Conservation (phyloP, 306 rosid genomes). For the Lotus japonicus region DNA sequence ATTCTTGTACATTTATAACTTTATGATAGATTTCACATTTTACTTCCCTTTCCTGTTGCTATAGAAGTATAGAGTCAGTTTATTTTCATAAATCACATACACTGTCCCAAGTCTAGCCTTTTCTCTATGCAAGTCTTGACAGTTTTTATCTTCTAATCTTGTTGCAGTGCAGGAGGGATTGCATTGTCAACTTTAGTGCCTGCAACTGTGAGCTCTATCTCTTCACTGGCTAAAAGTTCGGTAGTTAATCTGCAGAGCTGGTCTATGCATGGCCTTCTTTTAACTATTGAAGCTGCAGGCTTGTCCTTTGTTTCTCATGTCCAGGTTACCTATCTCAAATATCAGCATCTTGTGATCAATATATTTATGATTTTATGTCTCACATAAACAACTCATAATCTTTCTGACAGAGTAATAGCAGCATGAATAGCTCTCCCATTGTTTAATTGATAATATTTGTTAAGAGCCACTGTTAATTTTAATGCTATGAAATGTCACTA, state of each 20-base stretch:
- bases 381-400: background rate
- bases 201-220: slow-evolving; percentile 83
- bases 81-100: background rate
- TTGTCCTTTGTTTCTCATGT: slow-evolving; percentile 93
- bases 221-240: slow-evolving; percentile 75
- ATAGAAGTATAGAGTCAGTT: background rate
- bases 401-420: slow-evolving; percentile 2
- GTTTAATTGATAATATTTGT: slow-evolving; percentile 9
- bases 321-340: slow-evolving; percentile 59
- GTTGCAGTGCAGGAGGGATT: slow-evolving; percentile 98
- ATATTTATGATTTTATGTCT: background rate
- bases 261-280: slow-evolving; percentile 98
- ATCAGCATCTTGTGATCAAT: slow-evolving; percentile 8
- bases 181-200: slow-evolving; percentile 94
- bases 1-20: background rate
- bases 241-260: slow-evolving; percentile 78
- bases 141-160: slow-evolving; percentile 29
- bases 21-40: background rate
- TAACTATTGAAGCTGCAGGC: slow-evolving; percentile 97
- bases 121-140: background rate
- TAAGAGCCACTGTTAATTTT: background rate
- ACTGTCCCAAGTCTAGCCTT: background rate
- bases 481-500: slow-evolving; percentile 1
- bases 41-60: slow-evolving; percentile 9
- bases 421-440: slow-evolving; percentile 7